Conservation (phyloP, 2,329 filamentous ascomycete species). For the Laburnicola sp. region DNA sequence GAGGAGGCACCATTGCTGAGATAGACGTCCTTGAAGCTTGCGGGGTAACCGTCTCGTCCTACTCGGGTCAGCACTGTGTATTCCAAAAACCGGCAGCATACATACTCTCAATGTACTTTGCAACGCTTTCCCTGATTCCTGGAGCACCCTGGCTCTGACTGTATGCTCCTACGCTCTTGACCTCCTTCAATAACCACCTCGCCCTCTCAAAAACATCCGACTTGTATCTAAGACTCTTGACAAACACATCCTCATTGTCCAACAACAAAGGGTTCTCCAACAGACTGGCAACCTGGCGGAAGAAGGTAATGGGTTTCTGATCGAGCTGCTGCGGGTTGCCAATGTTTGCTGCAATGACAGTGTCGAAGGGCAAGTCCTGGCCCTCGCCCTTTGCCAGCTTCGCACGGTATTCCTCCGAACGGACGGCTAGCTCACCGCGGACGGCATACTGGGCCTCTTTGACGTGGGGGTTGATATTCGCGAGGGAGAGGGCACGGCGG, state of each 20-base stretch:
- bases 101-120: conserved; percentile 86
- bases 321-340: conserved; percentile 98
- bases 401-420: conserved; percentile 86
- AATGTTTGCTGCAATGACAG: conserved; percentile 96
- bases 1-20: conserved; percentile 89
- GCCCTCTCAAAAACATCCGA: conserved; percentile 85
- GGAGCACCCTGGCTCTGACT: conserved; percentile 90
- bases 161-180: conserved; percentile 93
- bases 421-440: conserved; percentile 90
- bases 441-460: conserved; percentile 92
- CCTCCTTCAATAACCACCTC: conserved; percentile 74
- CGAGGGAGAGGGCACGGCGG: conserved; percentile 63
- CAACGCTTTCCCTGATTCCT: conserved; percentile 84
- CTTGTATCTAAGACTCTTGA: conserved; percentile 80
- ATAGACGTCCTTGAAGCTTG: conserved; percentile 81
- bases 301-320: conserved; percentile 99
- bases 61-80: conserved; percentile 25
- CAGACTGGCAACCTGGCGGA: conserved; percentile 92
- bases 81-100: conserved; percentile 12
- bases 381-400: conserved; percentile 64
- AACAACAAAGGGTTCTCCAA: conserved; percentile 87
- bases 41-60: conserved; percentile 85
- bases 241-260: conserved; percentile 78
- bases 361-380: conserved; percentile 75
- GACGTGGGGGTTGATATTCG: conserved; percentile 92